Evolutionary conservation across 257 asterid genomes (phyloP).

Genomic region (Solanum corneliomulleri): DNA sequence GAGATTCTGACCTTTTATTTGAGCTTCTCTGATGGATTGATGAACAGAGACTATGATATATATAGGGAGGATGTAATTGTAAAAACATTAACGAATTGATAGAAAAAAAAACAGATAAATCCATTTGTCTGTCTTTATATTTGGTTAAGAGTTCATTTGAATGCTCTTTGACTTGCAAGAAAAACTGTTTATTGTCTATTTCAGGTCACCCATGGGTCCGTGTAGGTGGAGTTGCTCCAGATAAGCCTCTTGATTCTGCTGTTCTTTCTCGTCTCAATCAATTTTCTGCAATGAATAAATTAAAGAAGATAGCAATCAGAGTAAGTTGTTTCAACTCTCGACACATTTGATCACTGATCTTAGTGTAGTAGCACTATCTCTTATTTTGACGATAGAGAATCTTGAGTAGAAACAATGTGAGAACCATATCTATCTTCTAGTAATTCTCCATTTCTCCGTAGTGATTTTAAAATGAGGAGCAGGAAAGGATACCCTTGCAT

Average conservation of each 20-base stretch:
- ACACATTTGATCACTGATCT: neutral
- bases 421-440: neutral
- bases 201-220: constrained; percentile 39
- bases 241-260: constrained; percentile 41
- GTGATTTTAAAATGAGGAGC: neutral
- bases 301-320: constrained; percentile 37
- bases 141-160: neutral
- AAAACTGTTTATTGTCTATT: neutral
- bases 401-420: neutral
- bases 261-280: constrained; percentile 32
- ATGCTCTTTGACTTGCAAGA: neutral
- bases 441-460: neutral
- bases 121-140: neutral
- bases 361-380: neutral
- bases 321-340: constrained; percentile 7
- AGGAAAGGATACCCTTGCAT: neutral
- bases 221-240: constrained; percentile 27
- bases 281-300: constrained; percentile 36
- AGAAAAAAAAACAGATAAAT: neutral
- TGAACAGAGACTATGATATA: neutral
- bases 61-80: neutral
- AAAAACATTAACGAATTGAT: neutral
- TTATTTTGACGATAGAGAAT: neutral
- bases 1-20: neutral
- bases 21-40: neutral